Evolutionary conservation across 108 stramenopile species (phyloP), one percentile per base, ranked within the genome.

Genomic region (Cyclotella baltica): DNA sequence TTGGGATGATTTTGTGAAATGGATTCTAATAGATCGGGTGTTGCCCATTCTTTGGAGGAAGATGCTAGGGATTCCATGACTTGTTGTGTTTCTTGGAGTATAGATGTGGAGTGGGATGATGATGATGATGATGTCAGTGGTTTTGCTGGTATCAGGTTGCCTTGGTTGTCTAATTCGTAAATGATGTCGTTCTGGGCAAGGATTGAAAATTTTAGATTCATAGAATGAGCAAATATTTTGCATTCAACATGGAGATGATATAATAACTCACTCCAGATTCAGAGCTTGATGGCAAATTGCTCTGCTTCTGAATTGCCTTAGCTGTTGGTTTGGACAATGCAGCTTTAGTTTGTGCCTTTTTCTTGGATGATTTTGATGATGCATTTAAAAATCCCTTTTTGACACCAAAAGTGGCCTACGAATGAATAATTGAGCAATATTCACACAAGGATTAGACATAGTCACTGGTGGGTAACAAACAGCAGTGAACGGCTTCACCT

Each of bases 371-470:
- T 62, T 66, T 66, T 23, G 66, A 48, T 20, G 72, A 61, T 11
- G 55, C 2, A 36, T 69, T 84, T 62, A 76, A 34, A 69, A 83
- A 83, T 30, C 82, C 82, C 56, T 73, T 78, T 58, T 78, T 77
- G 55, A 78, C 28, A 25, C 82, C 82, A 68, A 78, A 83, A 16
- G 77, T 68, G 2, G 77, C 52, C 75, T 56, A 8, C 56, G 36
- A 4, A 28, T 38, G 51, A 35, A 59, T 38, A 27, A 35, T 22
- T 31, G 19, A 56, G 48, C 51, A 37, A 28, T 36, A 27, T 66
- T 55, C 25, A 18, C 36, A 53, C 55, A 48, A 10, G 37, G 70
- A 46, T 38, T 46, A 27, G 70, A 20, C 5, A 70, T 53, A 22
- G 35, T 28, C 19, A 74, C 74, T 28, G 52, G 33, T 48, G 51